Conservation (phyloP, 225 moss, liverwort and hornwort species). For the Physcomitrellopsis africana region DNA sequence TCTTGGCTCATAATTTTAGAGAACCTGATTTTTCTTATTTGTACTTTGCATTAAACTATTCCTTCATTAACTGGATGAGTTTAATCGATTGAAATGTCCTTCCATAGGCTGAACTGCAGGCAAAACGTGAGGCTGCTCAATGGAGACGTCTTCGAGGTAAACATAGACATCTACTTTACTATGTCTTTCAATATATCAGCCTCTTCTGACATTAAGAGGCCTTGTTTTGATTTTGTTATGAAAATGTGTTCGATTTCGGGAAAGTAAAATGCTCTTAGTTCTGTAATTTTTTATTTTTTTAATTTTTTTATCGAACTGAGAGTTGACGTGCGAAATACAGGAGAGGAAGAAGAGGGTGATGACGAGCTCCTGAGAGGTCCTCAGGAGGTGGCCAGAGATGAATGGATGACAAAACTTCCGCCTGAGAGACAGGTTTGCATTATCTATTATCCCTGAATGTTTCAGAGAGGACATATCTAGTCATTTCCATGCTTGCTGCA, state of each 20-base stretch:
- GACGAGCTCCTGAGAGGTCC: slow-evolving; percentile 69
- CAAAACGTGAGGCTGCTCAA: slow-evolving; percentile 89
- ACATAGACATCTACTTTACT: slow-evolving; percentile 6
- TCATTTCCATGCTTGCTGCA: slow-evolving; percentile 1
- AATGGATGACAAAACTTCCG: slow-evolving; percentile 97
- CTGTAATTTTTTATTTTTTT: slow-evolving; percentile 2
- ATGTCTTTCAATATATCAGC: background rate
- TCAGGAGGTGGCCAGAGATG: slow-evolving; percentile 75
- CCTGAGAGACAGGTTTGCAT: slow-evolving; percentile 82
- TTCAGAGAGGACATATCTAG: background rate
- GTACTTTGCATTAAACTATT: background rate
- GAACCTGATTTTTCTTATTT: background rate
- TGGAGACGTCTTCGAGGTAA: slow-evolving; percentile 87
- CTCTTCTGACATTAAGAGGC: background rate
- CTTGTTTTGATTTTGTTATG: background rate
- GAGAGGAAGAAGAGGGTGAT: slow-evolving; percentile 89
- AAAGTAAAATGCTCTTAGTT: background rate
- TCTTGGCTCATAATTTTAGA: background rate
- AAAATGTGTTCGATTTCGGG: slow-evolving; percentile 3
- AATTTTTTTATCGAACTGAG: slow-evolving; percentile 8
- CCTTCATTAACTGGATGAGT: slow-evolving; percentile 6
- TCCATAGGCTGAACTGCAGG: slow-evolving; percentile 71
- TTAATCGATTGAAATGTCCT: slow-evolving; percentile 8
- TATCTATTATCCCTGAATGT: background rate
- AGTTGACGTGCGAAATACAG: slow-evolving; percentile 40